Conservation (phyloP, 2,329 filamentous ascomycete species). For the Microascus cirrosus region DNA sequence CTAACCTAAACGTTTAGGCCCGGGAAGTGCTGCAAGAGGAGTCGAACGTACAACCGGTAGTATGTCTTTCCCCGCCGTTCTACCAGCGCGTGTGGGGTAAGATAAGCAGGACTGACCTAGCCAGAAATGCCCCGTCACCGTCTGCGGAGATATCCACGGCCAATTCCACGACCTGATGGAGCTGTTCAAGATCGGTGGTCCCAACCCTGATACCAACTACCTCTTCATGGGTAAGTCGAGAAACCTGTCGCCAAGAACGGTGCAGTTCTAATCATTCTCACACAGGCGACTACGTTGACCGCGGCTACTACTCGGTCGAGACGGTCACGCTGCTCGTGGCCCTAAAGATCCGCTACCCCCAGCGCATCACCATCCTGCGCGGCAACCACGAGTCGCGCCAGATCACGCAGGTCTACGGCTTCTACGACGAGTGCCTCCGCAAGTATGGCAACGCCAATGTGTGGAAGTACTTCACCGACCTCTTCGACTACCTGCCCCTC, state of each 20-base stretch:
- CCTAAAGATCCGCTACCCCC: constrained; percentile 94
- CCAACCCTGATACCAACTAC: constrained; percentile 97
- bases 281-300: constrained; percentile 90
- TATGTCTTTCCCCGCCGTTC: constrained; percentile 34
- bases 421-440: constrained; percentile 97
- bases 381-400: constrained; percentile 98
- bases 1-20: constrained; percentile 44
- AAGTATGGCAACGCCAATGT: constrained; percentile 99
- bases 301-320: constrained; percentile 98
- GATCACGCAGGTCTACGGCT: constrained; percentile 98
- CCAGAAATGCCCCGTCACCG: constrained; percentile 95
- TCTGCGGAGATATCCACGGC: constrained; percentile 97
- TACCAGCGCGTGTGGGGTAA: neutral
- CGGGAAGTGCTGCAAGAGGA: constrained; percentile 94
- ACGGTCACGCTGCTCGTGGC: constrained; percentile 93
- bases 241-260: neutral
- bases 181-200: constrained; percentile 96
- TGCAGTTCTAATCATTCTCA: constrained; percentile 9
- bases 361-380: constrained; percentile 95
- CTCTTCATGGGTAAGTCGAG: constrained; percentile 80
- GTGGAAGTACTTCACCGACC: constrained; percentile 98
- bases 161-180: constrained; percentile 99
- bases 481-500: constrained; percentile 96
- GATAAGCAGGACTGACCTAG: neutral
- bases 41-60: constrained; percentile 97